Evolutionary conservation across 2,329 filamentous ascomycete genomes (phyloP).

Genomic region (Ophiostoma ulmi): DNA sequence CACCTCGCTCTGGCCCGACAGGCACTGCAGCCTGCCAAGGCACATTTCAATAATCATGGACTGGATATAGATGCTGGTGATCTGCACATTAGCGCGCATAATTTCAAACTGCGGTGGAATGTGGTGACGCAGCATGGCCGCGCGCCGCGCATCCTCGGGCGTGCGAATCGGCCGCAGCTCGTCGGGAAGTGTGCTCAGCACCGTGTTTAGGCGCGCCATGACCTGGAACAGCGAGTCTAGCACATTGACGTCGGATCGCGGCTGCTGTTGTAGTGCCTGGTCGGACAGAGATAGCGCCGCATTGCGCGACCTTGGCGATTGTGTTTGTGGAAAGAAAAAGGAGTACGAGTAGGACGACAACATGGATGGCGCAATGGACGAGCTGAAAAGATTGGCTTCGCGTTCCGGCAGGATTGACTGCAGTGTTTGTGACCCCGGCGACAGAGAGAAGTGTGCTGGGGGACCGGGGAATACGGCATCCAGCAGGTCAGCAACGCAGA

Average conservation of each 20-base stretch:
- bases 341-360: conserved; percentile 7
- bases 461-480: conserved; percentile 24
- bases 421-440: conserved; percentile 16
- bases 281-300: neutral
- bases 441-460: conserved; percentile 18
- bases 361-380: neutral
- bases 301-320: neutral
- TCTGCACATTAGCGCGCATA: conserved; percentile 31
- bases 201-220: conserved; percentile 15
- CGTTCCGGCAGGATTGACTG: neutral
- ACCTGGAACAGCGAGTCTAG: conserved; percentile 19
- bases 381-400: neutral
- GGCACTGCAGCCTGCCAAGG: conserved; percentile 15
- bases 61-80: conserved; percentile 30
- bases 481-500: conserved; percentile 25
- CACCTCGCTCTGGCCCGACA: neutral
- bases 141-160: neutral
- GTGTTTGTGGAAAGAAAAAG: conserved; percentile 5
- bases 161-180: conserved; percentile 18
- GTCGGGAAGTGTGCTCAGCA: conserved; percentile 17
- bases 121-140: conserved; percentile 1
- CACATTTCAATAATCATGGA: conserved; percentile 30
- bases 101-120: conserved; percentile 26
- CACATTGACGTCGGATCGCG: conserved; percentile 8
- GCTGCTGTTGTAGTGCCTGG: neutral